Conservation (phyloP, 495 filamentous ascomycete species). For the Aspergillus leporis region DNA sequence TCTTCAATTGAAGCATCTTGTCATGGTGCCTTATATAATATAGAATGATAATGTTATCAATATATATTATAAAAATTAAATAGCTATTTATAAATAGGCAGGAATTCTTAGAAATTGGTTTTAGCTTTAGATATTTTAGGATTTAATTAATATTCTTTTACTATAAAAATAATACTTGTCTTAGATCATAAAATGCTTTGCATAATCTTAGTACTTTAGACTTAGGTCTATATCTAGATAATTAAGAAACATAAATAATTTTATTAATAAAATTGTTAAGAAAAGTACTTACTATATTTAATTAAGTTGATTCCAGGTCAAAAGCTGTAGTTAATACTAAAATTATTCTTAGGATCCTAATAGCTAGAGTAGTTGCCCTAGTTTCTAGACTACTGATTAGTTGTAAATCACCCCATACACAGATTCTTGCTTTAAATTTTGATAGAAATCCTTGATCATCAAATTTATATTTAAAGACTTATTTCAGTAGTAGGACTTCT, state of each 20-base stretch:
- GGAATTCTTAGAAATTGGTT: conserved; percentile 15
- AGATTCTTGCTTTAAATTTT: too few relatives aligned
- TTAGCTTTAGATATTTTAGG: conserved; percentile 19
- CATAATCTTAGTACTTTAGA: conserved; percentile 10
- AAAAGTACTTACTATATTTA: too few relatives aligned
- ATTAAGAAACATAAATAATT: conserved; percentile 13
- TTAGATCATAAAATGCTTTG: conserved; percentile 26
- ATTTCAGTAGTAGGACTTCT: too few relatives aligned
- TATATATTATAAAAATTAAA: conserved; percentile 28
- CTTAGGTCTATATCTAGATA: conserved; percentile 7
- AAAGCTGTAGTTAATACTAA: too few relatives aligned
- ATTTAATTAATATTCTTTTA: conserved; percentile 18
- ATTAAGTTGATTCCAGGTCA: too few relatives aligned
- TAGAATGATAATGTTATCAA: conserved; percentile 24
- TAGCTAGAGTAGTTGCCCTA: too few relatives aligned
- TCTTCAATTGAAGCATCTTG: background rate
- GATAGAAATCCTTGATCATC: too few relatives aligned
- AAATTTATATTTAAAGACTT: too few relatives aligned
- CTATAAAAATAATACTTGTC: conserved; percentile 24
- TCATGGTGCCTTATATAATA: conserved; percentile 12
- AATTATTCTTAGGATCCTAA: too few relatives aligned
- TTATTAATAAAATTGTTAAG: conserved; percentile 23
- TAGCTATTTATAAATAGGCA: conserved; percentile 20
- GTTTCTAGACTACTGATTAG: too few relatives aligned
- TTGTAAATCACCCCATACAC: too few relatives aligned